Percentiles rank a stretch among this genome's conserved stretches.
These are phyloP conservation scores for Diplocarpon rosae DNA, from an alignment of 2,329 filamentous ascomycete genomes.

Conservation along the genomic window DNA sequence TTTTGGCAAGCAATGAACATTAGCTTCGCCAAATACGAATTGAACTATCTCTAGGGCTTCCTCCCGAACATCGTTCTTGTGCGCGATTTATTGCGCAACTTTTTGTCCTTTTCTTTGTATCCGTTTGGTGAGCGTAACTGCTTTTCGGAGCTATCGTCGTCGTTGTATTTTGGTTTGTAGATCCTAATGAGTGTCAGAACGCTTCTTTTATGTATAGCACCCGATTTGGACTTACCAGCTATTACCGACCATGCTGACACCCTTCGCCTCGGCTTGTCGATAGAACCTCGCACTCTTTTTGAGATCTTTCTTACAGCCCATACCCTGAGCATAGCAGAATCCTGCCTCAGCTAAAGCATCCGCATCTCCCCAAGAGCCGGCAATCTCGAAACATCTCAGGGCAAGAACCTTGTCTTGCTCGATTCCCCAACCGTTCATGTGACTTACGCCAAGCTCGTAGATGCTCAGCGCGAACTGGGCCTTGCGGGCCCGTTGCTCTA, in stretches of 20 bases:
- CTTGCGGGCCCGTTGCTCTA: slow-evolving; percentile 71
- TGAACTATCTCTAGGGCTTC: slow-evolving; percentile 2
- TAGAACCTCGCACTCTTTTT: slow-evolving; percentile 91
- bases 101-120: slow-evolving; percentile 38
- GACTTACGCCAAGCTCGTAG: slow-evolving; percentile 91
- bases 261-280: slow-evolving; percentile 79
- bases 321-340: slow-evolving; percentile 88
- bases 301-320: slow-evolving; percentile 91
- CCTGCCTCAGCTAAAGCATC: slow-evolving; percentile 91
- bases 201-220: background rate
- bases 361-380: slow-evolving; percentile 87
- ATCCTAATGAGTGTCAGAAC: slow-evolving; percentile 50
- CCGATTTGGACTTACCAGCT: slow-evolving; percentile 63
- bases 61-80: slow-evolving; percentile 62
- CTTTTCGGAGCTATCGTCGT: slow-evolving; percentile 30
- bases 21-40: background rate
- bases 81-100: slow-evolving; percentile 64
- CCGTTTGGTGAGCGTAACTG: slow-evolving; percentile 19
- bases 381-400: slow-evolving; percentile 90
- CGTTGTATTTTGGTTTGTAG: slow-evolving; percentile 87
- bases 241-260: slow-evolving; percentile 95
- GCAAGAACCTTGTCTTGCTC: slow-evolving; percentile 83
- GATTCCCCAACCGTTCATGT: slow-evolving; percentile 98
- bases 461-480: slow-evolving; percentile 92
- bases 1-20: background rate